Base-by-base conservation (phyloP, 495 filamentous ascomycete species). In the Antarctomyces pellizariae region DNA sequence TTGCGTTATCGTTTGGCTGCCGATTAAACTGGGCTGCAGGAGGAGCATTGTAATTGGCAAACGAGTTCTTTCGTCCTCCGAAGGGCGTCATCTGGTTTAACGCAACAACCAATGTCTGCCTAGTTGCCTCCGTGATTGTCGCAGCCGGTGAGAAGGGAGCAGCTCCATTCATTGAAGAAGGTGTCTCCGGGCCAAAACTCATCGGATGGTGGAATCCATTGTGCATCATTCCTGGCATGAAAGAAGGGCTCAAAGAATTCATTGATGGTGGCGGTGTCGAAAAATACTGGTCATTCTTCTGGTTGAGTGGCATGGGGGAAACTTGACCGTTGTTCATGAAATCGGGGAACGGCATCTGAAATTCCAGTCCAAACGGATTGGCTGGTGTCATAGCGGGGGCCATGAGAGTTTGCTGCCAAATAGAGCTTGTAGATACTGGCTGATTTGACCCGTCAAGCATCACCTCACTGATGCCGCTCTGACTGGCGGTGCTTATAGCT, bases 61-160 rank as follows among this genome's bases (percentile, higher is more conserved):
- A 73, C 27, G 77, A 82, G 42, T 72, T 76, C 53, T 77, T 84
- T 29, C 74, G 62, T 35, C 66, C 62, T 40, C 67, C 69, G 52
- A 78, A 73, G 27, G 62, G 62, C 32, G 65, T 62, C 31, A 73
- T 66, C 47, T 78, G 76, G 35, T 75, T 73, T 34, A 95, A 66
- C 35, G 73, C 79, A 38, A 64, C 59, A 47, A 91, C 50, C 52
- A 93, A 62, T 44, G 83, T 68, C 54, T 76, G 73, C 51, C 86
- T 67, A 33, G 84, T 95, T 45, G 75, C 68, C 55, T 97, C 89
- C 41, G 84, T 89, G 49, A 97, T 84, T 36, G 83, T 64, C 34
- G 61, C 49, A 32, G 62, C 46, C 34, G 59, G 61, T 39, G 57
- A 55, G 37, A 53, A 51, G 37, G 57, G 56, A 43, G 62, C 61